Evolutionary conservation across 768 basidiomycete genomes (phyloP), one percentile per base, ranked within the genome.

Genomic region (Rhizopogon salebrosus): DNA sequence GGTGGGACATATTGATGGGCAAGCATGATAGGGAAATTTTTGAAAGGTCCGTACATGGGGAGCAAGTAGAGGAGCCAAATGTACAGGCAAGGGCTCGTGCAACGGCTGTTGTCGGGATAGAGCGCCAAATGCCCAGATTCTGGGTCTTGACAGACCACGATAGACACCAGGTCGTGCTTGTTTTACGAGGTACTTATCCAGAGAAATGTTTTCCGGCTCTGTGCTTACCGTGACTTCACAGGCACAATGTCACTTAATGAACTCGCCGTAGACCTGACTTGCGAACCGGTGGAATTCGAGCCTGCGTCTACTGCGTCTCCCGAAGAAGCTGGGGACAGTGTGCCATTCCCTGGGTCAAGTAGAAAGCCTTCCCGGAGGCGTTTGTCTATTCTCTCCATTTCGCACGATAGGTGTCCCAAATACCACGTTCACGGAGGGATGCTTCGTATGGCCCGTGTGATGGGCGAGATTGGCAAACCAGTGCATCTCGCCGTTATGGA

Each of bases 241-340:
- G 84, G 90, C 11, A 93, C 91, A 2, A 88, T 92, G 88, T 87
- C 86, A 3, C 72, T 93, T 39, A 92, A 92, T 60, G 90, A 92
- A 67, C 80, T 92, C 4, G 90, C 89, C 14, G 89, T 88, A 9
- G 89, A 92, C 69, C 74, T 92, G 43, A 89, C 89, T 0, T 92
- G 91, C 66, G 86, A 91, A 52, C 79, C 85, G 0, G 83, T 82
- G 37, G 73, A 79, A 20, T 89, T 89, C 56, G 73, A 78, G 51
- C 83, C 82, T 23, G 82, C 80, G 16, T 65, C 62, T 1, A 76
- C 74, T 4, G 55, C 64, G 14, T 53, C 61, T 9, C 52, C 34
- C 26, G 68, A 64, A 23, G 64, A 63, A 34, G 27, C 4, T 72
- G 74, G 43, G 68, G 75, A 18, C 68, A 69, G 54, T 71, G 68